phyloP scores from a whole-genome alignment of 148 eudicot genomes.

The Diospyros kaki region DNA sequence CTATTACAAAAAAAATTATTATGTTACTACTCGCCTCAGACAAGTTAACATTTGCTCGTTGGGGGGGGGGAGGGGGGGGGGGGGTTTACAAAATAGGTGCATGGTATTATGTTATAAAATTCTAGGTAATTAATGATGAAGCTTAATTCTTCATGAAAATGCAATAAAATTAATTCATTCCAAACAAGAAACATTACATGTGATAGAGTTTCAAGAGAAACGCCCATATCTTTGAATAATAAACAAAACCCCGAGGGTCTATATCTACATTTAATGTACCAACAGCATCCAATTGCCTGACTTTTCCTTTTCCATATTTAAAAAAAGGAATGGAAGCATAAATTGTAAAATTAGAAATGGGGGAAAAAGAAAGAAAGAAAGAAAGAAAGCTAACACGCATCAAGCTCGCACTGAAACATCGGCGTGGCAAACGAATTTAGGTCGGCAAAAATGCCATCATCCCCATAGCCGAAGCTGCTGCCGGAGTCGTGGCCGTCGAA shows the following conservation, averaged over 20 bases:
- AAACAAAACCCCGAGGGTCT: neutral
- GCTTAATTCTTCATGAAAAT: too few relatives aligned
- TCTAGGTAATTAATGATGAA: too few relatives aligned
- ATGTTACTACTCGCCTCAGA: too few relatives aligned
- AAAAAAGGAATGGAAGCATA: neutral
- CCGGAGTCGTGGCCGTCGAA: slow-evolving; percentile 40
- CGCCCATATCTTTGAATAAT: too few relatives aligned
- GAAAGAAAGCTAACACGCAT: slow-evolving; percentile 5
- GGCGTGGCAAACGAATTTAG: slow-evolving; percentile 30
- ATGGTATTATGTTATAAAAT: too few relatives aligned
- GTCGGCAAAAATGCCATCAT: slow-evolving; percentile 41
- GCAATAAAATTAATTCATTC: too few relatives aligned
- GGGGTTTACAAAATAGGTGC: too few relatives aligned
- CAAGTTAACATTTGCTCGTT: too few relatives aligned
- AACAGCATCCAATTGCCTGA: neutral
- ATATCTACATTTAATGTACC: neutral
- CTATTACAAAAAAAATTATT: too few relatives aligned
- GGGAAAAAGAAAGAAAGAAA: neutral
- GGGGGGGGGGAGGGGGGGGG: too few relatives aligned
- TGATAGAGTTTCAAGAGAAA: too few relatives aligned
- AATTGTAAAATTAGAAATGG: neutral
- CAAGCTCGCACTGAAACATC: slow-evolving; percentile 39
- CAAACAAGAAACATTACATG: too few relatives aligned
- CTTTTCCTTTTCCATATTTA: neutral
- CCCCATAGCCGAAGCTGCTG: slow-evolving; percentile 27